Conservation (phyloP, 495 filamentous ascomycete species). For the Daldinia bambusicola region DNA sequence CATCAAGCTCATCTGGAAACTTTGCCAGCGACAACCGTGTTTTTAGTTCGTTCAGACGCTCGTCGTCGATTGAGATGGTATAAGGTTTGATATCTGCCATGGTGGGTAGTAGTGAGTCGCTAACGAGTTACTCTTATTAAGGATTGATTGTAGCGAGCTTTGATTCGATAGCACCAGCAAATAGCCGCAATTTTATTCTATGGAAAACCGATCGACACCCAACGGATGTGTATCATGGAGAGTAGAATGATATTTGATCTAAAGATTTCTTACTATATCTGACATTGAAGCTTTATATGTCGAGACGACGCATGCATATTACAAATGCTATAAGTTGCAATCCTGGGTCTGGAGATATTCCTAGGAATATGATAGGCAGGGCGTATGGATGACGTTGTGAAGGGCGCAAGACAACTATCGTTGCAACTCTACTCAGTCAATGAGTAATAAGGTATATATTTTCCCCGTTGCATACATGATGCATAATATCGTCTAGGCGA, state of each 20-base stretch:
- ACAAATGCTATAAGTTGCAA: slow-evolving; percentile 4
- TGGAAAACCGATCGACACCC: neutral
- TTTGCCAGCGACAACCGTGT: slow-evolving; percentile 47
- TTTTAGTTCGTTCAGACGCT: slow-evolving; percentile 46
- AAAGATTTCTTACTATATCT: neutral
- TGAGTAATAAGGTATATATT: slow-evolving; percentile 22
- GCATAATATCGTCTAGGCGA: slow-evolving; percentile 27
- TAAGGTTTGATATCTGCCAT: slow-evolving; percentile 52
- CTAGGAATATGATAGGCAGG: slow-evolving; percentile 18
- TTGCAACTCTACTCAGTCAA: neutral
- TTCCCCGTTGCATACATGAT: slow-evolving; percentile 26
- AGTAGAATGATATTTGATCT: neutral
- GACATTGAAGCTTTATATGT: slow-evolving; percentile 24
- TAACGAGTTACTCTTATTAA: neutral
- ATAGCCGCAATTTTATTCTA: neutral
- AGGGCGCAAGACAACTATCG: slow-evolving; percentile 28
- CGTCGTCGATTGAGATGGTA: slow-evolving; percentile 47
- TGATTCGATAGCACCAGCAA: neutral
- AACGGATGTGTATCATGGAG: neutral
- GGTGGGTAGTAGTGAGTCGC: neutral
- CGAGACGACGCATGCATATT: neutral
- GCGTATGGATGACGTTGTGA: slow-evolving; percentile 35
- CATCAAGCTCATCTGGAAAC: slow-evolving; percentile 50
- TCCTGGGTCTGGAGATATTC: slow-evolving; percentile 1
- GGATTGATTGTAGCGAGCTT: neutral